phyloP scores from a whole-genome alignment of 495 filamentous ascomycete genomes.

The Patellaria atrata region DNA sequence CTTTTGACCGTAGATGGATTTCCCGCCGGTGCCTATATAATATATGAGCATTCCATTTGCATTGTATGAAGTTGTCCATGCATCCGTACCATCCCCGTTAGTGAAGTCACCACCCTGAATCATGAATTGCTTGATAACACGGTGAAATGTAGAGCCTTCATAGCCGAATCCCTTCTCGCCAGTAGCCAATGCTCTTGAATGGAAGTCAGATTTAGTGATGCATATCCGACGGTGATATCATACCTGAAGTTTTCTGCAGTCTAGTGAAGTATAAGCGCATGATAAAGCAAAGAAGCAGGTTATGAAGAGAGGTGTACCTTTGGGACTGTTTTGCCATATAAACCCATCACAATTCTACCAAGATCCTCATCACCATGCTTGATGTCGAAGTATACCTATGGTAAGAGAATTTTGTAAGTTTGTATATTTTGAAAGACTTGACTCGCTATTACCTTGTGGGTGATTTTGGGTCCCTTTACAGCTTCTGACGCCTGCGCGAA shows the following conservation, averaged over 20 bases:
- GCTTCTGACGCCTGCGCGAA: constrained; percentile 57
- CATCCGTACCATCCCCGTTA: constrained; percentile 56
- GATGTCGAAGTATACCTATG: constrained; percentile 84
- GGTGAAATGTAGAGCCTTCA: constrained; percentile 90
- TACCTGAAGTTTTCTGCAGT: constrained; percentile 94
- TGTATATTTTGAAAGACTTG: not conserved
- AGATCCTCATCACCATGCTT: constrained; percentile 73
- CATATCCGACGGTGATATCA: constrained; percentile 2
- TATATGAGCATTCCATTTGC: constrained; percentile 9
- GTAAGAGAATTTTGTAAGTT: constrained; percentile 10
- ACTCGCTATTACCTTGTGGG: constrained; percentile 52
- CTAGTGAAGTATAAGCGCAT: constrained; percentile 27
- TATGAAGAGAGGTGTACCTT: constrained; percentile 36
- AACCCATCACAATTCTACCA: constrained; percentile 78
- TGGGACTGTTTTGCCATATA: constrained; percentile 98
- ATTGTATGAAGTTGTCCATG: not conserved
- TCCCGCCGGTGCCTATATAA: constrained; percentile 67
- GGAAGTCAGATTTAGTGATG: constrained; percentile 6
- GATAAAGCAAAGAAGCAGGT: not conserved
- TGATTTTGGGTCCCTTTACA: constrained; percentile 89
- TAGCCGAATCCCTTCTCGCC: constrained; percentile 97
- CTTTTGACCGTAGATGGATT: constrained; percentile 93
- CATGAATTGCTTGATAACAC: constrained; percentile 98
- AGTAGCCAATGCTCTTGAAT: constrained; percentile 60
- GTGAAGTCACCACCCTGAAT: constrained; percentile 99